Base-by-base conservation (phyloP, 176 grass and related monocot genomes). In the Carex littledalei region DNA sequence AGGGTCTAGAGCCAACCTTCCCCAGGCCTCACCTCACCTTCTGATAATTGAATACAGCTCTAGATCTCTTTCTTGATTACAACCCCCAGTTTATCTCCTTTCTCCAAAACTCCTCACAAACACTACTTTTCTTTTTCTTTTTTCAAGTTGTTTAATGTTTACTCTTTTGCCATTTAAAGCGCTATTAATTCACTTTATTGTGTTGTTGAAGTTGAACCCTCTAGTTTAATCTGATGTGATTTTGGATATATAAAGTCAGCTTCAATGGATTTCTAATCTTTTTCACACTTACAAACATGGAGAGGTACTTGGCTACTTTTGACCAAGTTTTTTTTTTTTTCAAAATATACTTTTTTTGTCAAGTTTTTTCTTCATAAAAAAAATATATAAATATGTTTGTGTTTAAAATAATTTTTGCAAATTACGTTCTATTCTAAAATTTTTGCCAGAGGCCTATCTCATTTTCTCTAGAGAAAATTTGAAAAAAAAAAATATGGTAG, bases 121-220 rank as follows among this genome's bases (percentile, higher is more conserved):
- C 21, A 16, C 47, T 16, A 63, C 61, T n/a, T 20, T 29, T 29
- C 29, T 29, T 29, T 29, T 72, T 22, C 24, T 9, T 22, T 60
- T 63, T 63, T 24, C 49, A 78, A 78, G 13, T 78, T 54, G 6
- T 41, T 70, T 41, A 39, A 32, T 54, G 73, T 54, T 78, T 57
- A 31, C 49, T 34, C 26, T 34, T 78, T 5, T 18, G 6, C 5
- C 13, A 13, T 32, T 35, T 4, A 78, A 29, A 78, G 74, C 24
- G 74, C 74, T 3, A 78, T 78, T 57, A 57, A 8, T 57, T 68
- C 74, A 32, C 52, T 35, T 76, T 76, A 76, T 76, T 54, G 47
- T 57, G 14, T 0, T 57, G 13, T 78, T 78, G 50, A 78, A 57
- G 22, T 78, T 78, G 13, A 16, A 55, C 73, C 13, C 45, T 29